These are phyloP conservation scores for Eucalyptus polybractea DNA, from an alignment of 345 rosid species.

Conservation along the genomic window DNA sequence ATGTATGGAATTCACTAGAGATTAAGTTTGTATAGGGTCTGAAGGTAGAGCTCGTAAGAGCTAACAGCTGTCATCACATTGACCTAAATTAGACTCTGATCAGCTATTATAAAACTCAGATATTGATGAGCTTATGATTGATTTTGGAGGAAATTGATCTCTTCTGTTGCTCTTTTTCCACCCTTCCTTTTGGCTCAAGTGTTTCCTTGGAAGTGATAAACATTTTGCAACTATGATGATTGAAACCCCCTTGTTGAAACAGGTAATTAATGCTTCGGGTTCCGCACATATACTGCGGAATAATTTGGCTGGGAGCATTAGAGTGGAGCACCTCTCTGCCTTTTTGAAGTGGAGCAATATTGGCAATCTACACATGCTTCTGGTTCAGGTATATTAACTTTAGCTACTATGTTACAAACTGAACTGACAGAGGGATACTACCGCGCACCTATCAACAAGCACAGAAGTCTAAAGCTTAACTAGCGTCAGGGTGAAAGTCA, in stretches of 20 bases:
- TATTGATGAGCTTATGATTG: background rate
- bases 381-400: conserved; percentile 27
- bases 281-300: conserved; percentile 30
- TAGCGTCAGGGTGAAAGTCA: background rate
- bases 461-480: background rate
- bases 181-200: background rate
- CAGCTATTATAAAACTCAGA: background rate
- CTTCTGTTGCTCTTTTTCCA: background rate
- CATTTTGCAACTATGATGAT: background rate
- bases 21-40: background rate
- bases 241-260: background rate
- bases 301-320: conserved; percentile 38
- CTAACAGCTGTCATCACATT: background rate
- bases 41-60: background rate
- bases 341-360: conserved; percentile 44
- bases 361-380: conserved; percentile 34
- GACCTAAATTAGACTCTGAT: background rate
- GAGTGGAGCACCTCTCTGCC: conserved; percentile 21
- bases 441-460: background rate
- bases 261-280: conserved; percentile 33
- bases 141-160: background rate
- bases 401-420: background rate
- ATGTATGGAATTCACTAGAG: background rate
- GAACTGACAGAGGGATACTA: background rate
- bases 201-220: background rate